Evolutionary conservation across 352 stramenopile species (phyloP).

Genomic region (Phytophthora lateralis): DNA sequence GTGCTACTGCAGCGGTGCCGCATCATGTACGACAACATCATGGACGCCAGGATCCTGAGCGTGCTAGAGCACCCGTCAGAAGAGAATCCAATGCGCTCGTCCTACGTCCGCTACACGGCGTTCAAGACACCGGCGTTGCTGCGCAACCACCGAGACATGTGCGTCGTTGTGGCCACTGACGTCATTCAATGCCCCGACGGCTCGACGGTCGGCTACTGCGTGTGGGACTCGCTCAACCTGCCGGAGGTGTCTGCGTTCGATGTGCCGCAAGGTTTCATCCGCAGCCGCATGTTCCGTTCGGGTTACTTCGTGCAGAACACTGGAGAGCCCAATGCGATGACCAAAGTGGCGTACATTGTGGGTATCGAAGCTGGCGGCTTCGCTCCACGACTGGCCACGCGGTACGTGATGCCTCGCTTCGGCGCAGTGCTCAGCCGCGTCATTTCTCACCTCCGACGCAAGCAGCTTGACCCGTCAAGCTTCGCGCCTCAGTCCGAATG

Average conservation of each 20-base stretch:
- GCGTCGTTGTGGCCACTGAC: constrained; percentile 46
- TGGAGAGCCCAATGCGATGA: constrained; percentile 28
- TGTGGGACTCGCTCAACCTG: constrained; percentile 52
- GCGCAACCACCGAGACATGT: constrained; percentile 47
- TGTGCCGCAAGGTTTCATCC: constrained; percentile 41
- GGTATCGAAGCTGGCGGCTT: constrained; percentile 42
- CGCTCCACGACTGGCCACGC: constrained; percentile 28
- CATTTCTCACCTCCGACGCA: constrained; percentile 25
- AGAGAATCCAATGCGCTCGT: constrained; percentile 38
- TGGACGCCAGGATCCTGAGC: constrained; percentile 42
- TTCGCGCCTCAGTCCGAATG: constrained; percentile 38
- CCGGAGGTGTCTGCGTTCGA: constrained; percentile 40
- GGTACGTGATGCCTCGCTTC: constrained; percentile 44
- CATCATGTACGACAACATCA: constrained; percentile 52
- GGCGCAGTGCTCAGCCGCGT: constrained; percentile 41
- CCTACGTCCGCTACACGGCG: constrained; percentile 47
- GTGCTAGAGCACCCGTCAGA: constrained; percentile 39
- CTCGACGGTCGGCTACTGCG: constrained; percentile 48
- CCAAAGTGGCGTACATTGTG: constrained; percentile 43
- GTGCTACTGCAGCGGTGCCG: constrained; percentile 38
- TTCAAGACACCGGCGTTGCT: constrained; percentile 42
- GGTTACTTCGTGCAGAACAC: constrained; percentile 47
- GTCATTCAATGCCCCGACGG: constrained; percentile 40
- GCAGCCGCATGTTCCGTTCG: constrained; percentile 45
- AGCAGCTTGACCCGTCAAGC: constrained; percentile 32